phyloP scores from a whole-genome alignment of 1,139 yeast species.

The Pichia sp. region DNA sequence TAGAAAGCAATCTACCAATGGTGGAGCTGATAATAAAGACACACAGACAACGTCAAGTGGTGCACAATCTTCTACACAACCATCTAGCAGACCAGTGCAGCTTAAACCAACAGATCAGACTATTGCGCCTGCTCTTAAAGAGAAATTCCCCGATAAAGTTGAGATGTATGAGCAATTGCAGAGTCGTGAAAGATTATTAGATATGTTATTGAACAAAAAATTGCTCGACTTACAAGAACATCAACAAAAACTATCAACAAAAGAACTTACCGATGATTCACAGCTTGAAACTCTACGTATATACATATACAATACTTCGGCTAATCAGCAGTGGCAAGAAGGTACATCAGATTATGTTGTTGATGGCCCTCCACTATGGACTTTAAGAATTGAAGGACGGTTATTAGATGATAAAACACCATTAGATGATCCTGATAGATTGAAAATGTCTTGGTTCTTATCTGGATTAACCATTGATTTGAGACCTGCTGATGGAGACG shows the following conservation, averaged over 20 bases:
- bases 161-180: conserved; percentile 59
- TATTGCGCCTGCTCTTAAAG: conserved; percentile 53
- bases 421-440: conserved; percentile 32
- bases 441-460: conserved; percentile 71
- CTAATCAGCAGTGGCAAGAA: conserved; percentile 87
- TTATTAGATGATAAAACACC: conserved; percentile 41
- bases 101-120: conserved; percentile 66
- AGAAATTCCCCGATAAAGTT: conserved; percentile 62
- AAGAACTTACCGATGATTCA: conserved; percentile 31
- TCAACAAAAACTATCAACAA: conserved; percentile 30
- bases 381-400: conserved; percentile 81
- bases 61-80: conserved; percentile 10
- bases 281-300: conserved; percentile 59
- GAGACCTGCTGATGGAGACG: conserved; percentile 26
- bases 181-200: conserved; percentile 74
- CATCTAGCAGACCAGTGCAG: conserved; percentile 22
- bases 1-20: background rate
- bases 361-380: conserved; percentile 54
- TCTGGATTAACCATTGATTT: conserved; percentile 82
- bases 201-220: conserved; percentile 74
- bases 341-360: background rate
- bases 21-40: conserved; percentile 4
- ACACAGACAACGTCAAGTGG: conserved; percentile 8
- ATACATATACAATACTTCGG: conserved; percentile 73
- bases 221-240: conserved; percentile 76